A percentile compares a stretch with the other conserved stretches of the same genome.
phyloP scores from a whole-genome alignment of 1,284 basidiomycete genomes.

The Tilletia setariae region DNA sequence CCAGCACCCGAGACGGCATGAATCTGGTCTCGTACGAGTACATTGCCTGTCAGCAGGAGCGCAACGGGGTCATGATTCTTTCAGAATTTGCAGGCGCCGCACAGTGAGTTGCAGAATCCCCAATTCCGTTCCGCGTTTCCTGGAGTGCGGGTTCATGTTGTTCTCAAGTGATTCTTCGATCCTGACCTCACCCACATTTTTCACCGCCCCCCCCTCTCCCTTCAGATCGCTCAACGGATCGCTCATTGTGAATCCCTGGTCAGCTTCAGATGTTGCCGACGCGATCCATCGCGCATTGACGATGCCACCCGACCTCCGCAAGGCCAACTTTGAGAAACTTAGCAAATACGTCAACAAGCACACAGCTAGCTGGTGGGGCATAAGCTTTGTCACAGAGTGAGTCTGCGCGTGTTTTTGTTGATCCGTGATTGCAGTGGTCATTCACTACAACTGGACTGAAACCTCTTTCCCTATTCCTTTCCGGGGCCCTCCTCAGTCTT shows the following conservation, averaged over 20 bases:
- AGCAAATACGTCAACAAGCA: conserved; percentile 64
- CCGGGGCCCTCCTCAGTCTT: conserved; percentile 6
- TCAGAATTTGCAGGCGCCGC: conserved; percentile 98
- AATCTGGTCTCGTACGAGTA: conserved; percentile 99
- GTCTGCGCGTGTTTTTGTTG: conserved; percentile 9
- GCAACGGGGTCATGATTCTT: conserved; percentile 93
- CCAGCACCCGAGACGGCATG: conserved; percentile 95
- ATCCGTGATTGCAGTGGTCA: no score
- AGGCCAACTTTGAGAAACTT: conserved; percentile 88
- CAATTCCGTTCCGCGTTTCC: background rate
- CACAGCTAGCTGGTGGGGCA: conserved; percentile 52
- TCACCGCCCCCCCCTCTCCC: background rate
- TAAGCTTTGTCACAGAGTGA: conserved; percentile 20
- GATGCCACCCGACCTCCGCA: conserved; percentile 73
- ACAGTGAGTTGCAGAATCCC: conserved; percentile 61
- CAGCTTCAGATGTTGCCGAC: conserved; percentile 81
- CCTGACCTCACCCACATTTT: background rate
- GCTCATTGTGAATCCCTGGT: conserved; percentile 56
- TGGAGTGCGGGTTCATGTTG: no score
- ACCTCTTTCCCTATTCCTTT: background rate
- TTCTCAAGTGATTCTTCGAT: no score
- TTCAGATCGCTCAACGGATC: conserved; percentile 42
- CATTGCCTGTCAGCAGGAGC: conserved; percentile 86
- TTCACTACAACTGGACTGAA: background rate
- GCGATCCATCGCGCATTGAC: conserved; percentile 92